phyloP scores from a whole-genome alignment of 139 green algal genomes.

The Picochlorum costavermella region DNA sequence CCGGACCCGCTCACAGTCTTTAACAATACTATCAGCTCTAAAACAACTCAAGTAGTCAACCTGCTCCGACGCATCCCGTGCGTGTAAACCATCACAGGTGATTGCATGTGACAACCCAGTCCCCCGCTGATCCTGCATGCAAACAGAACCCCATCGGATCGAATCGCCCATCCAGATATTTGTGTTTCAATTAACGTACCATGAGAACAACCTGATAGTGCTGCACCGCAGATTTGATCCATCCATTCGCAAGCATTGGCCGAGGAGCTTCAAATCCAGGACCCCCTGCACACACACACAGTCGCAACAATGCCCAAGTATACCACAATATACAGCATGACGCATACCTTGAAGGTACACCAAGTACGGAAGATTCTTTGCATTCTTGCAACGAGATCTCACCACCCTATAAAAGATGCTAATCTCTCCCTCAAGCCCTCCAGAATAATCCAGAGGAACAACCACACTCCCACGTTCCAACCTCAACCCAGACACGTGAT shows the following conservation, averaged over 20 bases:
- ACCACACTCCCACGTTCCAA: slow-evolving; percentile 46
- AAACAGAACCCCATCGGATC: too few species aligned
- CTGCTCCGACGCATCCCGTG: slow-evolving; percentile 49
- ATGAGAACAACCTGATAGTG: slow-evolving; percentile 76
- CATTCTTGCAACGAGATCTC: slow-evolving; percentile 35
- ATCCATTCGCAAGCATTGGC: slow-evolving; percentile 58
- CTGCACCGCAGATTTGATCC: slow-evolving; percentile 65
- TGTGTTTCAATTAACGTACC: background rate
- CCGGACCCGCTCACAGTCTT: slow-evolving; percentile 76
- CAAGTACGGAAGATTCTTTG: slow-evolving; percentile 50
- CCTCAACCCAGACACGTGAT: slow-evolving; percentile 43
- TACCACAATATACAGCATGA: too few species aligned
- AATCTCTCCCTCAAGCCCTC: slow-evolving; percentile 28
- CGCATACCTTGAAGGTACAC: slow-evolving; percentile 73
- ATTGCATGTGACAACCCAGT: slow-evolving; percentile 62
- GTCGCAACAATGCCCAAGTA: too few species aligned
- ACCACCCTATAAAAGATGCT: slow-evolving; percentile 71
- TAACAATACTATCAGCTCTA: slow-evolving; percentile 85
- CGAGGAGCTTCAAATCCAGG: slow-evolving; percentile 73
- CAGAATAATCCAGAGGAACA: slow-evolving; percentile 66
- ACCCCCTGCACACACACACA: slow-evolving; percentile 45
- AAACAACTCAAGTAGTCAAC: slow-evolving; percentile 62
- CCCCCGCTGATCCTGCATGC: slow-evolving; percentile 66
- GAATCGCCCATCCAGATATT: background rate
- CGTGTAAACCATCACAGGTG: slow-evolving; percentile 45